Conservation (phyloP, 129 eudicot genomes). For the Saussurea involucrata region DNA sequence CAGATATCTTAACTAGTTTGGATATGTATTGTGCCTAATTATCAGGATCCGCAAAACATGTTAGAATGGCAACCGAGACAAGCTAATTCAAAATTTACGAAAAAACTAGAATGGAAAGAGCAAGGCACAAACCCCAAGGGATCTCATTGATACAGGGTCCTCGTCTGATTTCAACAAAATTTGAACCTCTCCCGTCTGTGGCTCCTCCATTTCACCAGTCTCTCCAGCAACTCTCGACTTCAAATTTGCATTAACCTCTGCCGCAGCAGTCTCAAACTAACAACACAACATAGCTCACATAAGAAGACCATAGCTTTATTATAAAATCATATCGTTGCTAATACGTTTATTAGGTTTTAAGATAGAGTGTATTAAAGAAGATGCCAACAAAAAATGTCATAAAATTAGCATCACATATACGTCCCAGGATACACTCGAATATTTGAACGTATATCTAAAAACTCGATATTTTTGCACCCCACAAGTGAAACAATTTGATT, state of each 20-base stretch:
- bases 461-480: not conserved
- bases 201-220: constrained; percentile 94
- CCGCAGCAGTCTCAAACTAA: constrained; percentile 95
- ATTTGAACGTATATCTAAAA: not conserved
- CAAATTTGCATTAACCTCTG: constrained; percentile 75
- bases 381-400: not conserved
- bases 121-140: constrained; percentile 67
- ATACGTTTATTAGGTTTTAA: not conserved
- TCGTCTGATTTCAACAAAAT: constrained; percentile 75
- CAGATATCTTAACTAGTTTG: constrained; percentile 85
- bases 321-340: not conserved
- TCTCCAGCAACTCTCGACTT: constrained; percentile 87
- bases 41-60: not conserved
- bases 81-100: not conserved
- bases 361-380: not conserved
- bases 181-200: constrained; percentile 89
- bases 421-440: not conserved
- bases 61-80: not conserved
- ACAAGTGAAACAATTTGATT: not conserved
- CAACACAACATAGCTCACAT: constrained; percentile 10
- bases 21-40: constrained; percentile 88
- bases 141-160: constrained; percentile 81
- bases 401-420: not conserved
- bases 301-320: not conserved
- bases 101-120: not conserved